Percentiles rank a stretch among this genome's conserved stretches.
Conservation (phyloP, 495 filamentous ascomycete species). For the Penicillium pancosmium region DNA sequence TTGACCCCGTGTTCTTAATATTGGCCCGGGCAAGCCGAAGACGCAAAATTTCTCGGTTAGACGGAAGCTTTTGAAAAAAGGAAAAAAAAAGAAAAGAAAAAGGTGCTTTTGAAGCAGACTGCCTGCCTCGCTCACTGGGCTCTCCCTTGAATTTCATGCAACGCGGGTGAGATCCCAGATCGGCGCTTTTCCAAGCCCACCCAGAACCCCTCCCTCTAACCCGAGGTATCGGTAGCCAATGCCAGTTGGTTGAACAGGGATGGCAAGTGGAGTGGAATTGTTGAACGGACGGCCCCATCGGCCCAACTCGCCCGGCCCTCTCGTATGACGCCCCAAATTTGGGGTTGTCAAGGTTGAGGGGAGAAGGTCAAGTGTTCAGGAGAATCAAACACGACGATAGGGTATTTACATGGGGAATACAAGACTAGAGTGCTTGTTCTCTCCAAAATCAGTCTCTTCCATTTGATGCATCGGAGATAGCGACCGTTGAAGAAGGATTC, state of each 20-base stretch:
- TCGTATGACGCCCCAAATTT: background rate
- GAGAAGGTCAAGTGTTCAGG: background rate
- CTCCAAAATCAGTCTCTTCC: background rate
- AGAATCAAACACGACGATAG: background rate
- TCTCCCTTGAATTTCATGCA: background rate
- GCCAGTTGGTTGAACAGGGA: background rate
- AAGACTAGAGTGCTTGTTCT: no score
- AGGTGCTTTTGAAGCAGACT: no score
- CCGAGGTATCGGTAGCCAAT: conserved; percentile 22
- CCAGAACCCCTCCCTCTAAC: background rate
- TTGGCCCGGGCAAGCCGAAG: no score
- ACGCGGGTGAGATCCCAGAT: conserved; percentile 11
- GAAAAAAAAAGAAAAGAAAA: no score
- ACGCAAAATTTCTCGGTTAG: no score
- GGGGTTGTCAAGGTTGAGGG: background rate
- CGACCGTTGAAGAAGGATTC: background rate
- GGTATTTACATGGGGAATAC: background rate
- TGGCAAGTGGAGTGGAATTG: background rate
- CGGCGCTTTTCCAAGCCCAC: conserved; percentile 12
- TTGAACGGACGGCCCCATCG: background rate
- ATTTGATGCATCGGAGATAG: background rate
- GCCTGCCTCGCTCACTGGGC: no score
- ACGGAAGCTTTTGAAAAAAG: no score
- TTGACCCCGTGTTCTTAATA: background rate
- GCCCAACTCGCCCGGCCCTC: conserved; percentile 2